Base-by-base conservation (phyloP, 2,329 filamentous ascomycete genomes). In the Aspergillus sclerotialis region DNA sequence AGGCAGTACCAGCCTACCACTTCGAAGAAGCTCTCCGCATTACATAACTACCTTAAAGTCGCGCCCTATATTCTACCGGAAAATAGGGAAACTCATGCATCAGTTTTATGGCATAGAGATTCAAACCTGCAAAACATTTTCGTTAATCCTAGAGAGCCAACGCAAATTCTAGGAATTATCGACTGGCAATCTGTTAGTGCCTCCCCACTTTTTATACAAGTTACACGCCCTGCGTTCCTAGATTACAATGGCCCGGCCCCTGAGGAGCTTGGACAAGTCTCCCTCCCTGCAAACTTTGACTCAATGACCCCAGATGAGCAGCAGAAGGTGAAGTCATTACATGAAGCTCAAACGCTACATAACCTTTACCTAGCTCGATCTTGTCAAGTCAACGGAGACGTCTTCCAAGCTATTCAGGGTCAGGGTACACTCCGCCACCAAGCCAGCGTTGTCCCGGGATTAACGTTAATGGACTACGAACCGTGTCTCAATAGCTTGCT, bases 51-150 rank as follows among this genome's bases (percentile, higher is more conserved):
- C 30, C 35, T 36, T 15, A 48, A 16, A 36, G 4, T 40, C 1
- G 11, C 33, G 1, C 24, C 10, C 4, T 40, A 28, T 9, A 9
- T 44, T 8, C n/a, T 33, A 2, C 35, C 33, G 3, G 18, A 39
- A 10, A 19, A 39, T 24, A 15, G 58, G 43, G 2, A 44, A 38
- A 34, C 46, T 38, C 28, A 53, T 27, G 23, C 31, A 0, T 40
- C 45, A 14, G 15, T 25, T n/a, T 30, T 44, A 12, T 42, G 36
- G 37, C 39, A 44, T 26, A 11, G 37, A 18, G 58, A 11, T 37
- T 33, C 34, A 50, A 55, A 18, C 36, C 51, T 32, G 16, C 48
- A 35, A 36, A 39, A 39, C 57, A 60, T 48, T 41, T 52, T 38
- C 40, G 49, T 35, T 16, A 36, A 45, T 16, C 37, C 35, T 6